phyloP scores from a whole-genome alignment of 1,139 yeast genomes.

The Yamadazyma siamensis region DNA sequence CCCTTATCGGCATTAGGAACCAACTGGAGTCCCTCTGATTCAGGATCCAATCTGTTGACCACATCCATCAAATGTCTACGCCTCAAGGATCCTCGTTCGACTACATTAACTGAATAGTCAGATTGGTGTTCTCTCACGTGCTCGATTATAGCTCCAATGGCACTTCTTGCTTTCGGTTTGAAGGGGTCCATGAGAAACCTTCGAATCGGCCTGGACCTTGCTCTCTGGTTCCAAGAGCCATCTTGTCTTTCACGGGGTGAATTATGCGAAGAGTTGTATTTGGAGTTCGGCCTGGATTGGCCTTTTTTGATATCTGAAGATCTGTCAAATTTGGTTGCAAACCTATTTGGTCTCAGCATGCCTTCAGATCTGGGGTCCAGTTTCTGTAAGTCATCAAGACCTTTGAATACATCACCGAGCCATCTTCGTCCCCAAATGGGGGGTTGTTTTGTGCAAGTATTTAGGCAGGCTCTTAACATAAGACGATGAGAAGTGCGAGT shows the following conservation, averaged over 20 bases:
- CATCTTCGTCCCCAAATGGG: no score
- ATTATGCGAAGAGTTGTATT: background rate
- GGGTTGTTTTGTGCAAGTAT: no score
- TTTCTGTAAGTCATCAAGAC: no score
- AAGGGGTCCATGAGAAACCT: slow-evolving; percentile 18
- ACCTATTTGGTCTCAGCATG: slow-evolving; percentile 7
- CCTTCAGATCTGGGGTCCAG: no score
- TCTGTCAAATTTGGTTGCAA: slow-evolving; percentile 7
- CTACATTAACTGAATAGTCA: slow-evolving; percentile 24
- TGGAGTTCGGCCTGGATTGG: background rate
- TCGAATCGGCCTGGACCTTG: no score
- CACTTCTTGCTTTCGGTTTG: slow-evolving; percentile 23
- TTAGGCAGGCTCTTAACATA: no score
- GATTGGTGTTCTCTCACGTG: slow-evolving; percentile 21
- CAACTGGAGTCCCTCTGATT: slow-evolving; percentile 26
- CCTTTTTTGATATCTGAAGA: background rate
- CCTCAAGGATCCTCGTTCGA: slow-evolving; percentile 24
- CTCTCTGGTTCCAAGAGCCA: background rate
- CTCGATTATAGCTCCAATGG: slow-evolving; percentile 28
- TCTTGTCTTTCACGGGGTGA: background rate
- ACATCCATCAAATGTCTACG: slow-evolving; percentile 26
- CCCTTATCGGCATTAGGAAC: slow-evolving; percentile 20
- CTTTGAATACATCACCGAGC: no score
- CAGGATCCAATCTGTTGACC: slow-evolving; percentile 28
- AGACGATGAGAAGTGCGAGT: no score